Evolutionary conservation across 2,329 filamentous ascomycete genomes (phyloP), one percentile per base, ranked within the genome.

Genomic region (Pseudogymnoascus sp.): DNA sequence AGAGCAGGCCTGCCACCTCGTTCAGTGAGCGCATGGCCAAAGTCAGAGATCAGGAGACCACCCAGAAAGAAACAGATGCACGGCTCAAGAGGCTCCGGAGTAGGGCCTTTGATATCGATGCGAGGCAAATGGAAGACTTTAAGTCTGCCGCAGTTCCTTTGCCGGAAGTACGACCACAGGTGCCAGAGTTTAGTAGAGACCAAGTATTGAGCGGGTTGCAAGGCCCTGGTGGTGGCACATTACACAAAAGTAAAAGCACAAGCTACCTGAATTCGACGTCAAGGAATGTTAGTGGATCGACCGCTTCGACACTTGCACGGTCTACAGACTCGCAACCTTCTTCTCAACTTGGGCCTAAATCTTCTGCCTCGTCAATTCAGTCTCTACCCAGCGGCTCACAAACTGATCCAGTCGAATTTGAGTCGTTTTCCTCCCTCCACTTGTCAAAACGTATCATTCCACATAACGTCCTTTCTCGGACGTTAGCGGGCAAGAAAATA

Each of bases 21-120:
- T 99, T 97, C 75, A 96, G 90, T 71, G 92, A 97, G 74, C 83
- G 93, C 55, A 83, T 99, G 65, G 88, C 90, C 1, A 86, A 90
- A 59, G 88, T 86, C 38, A 84, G 86, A 66, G 76, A 73, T 1
- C 79, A 86, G 43, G 86, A 88, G 63, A 73, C 72, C 1, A 76
- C 75, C 12, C 79, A 80, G 28, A 74, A 77, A 38, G 81, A 86
- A 63, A 79, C 77, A 55, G 78, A 81, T 49, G 76, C 81, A 61
- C 78, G 80, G 63, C 81, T 87, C 37, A 78, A 80, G 61, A 78
- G 80, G 64, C 72, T 79, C 43, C 79, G 86, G 64, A 83, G 79
- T 58, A 80, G 76, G 60, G 78, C 82, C 0, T 89, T 89, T 68
- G 78, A 78, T 16, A 80, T 88, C 21, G 79, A 80, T 21, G 77